Evolutionary conservation across 108 stramenopile species (phyloP).

Genomic region (Nitzschia inconspicua): DNA sequence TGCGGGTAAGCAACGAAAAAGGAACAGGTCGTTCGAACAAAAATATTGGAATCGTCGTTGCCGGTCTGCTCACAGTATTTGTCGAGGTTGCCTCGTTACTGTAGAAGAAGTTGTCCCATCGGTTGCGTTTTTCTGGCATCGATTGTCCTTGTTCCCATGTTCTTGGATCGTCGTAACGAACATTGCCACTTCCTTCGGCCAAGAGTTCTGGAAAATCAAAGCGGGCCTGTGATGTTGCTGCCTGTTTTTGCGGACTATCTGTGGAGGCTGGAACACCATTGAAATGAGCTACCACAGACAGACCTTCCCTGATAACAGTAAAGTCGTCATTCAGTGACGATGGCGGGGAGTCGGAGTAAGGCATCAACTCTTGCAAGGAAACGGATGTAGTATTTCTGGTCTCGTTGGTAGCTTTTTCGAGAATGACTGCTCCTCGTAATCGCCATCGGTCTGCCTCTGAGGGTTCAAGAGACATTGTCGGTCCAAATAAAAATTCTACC

Average conservation of each 20-base stretch:
- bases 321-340: slow-evolving; percentile 29
- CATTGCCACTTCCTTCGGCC: slow-evolving; percentile 35
- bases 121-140: slow-evolving; percentile 23
- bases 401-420: slow-evolving; percentile 27
- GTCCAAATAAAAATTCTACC: slow-evolving; percentile 86
- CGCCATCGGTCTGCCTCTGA: slow-evolving; percentile 67
- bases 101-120: slow-evolving; percentile 19
- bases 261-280: slow-evolving; percentile 57
- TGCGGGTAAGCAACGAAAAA: slow-evolving; percentile 50
- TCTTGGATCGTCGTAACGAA: slow-evolving; percentile 11
- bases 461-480: slow-evolving; percentile 28
- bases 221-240: slow-evolving; percentile 9
- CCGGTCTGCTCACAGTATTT: not conserved
- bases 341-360: slow-evolving; percentile 73
- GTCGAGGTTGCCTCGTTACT: not conserved
- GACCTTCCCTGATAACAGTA: slow-evolving; percentile 36
- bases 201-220: slow-evolving; percentile 81
- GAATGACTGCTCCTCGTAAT: slow-evolving; percentile 55
- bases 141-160: slow-evolving; percentile 2
- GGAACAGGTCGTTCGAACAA: slow-evolving; percentile 46
- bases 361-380: slow-evolving; percentile 49
- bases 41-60: slow-evolving; percentile 37
- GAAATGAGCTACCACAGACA: slow-evolving; percentile 70
- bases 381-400: slow-evolving; percentile 23
- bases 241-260: not conserved